Evolutionary conservation across 1,284 basidiomycete genomes (phyloP), one percentile per base, ranked within the genome.

Genomic region (Ustanciosporium gigantosporum): DNA sequence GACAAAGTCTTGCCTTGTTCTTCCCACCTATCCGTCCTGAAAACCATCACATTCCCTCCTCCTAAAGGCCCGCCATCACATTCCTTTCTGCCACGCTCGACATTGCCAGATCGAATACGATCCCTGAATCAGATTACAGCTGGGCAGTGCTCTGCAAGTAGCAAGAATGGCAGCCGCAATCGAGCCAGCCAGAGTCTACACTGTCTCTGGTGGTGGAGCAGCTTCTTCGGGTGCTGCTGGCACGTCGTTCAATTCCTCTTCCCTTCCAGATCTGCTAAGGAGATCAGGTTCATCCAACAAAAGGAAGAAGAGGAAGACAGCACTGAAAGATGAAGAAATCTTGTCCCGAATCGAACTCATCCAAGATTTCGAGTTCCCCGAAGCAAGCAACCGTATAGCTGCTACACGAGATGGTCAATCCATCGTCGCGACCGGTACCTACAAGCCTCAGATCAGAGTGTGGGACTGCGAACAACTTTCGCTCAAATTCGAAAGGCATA

Each of bases 371-470:
- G 90, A 93, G 71, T 98, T 99, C 66, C 93, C 95, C 8, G 91
- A 96, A 77, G 92, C 93, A 11, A 91, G 90, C 74, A 94, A 91
- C 79, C 87, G 86, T 72, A 84, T 99, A 71, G 90, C 87, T 79
- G 89, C 89, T 5, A 97, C 93, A 2, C 82, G 87, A 29, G 94
- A 98, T 78, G 94, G 95, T 3, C 87, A 88, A 66, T 88, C 93
- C 83, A 87, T 87, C 13, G 84, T 98, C 49, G 94, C 91, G 0
- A 98, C 94, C 8, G 95, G 95, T 17, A 91, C 90, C 2, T 99
- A 99, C 81, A 99, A 99, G 80, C 95, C 95, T 2, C 91, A 95
- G 78, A 92, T 98, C 78, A 85, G 90, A 56, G 90, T 94, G 3
- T 99, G 90, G 87, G 95, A 98, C 78, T 81, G 97, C 38, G 88